These are phyloP conservation scores for Colletotrichum brevisporum DNA, from an alignment of 2,329 filamentous ascomycete genomes.

Conservation along the genomic window DNA sequence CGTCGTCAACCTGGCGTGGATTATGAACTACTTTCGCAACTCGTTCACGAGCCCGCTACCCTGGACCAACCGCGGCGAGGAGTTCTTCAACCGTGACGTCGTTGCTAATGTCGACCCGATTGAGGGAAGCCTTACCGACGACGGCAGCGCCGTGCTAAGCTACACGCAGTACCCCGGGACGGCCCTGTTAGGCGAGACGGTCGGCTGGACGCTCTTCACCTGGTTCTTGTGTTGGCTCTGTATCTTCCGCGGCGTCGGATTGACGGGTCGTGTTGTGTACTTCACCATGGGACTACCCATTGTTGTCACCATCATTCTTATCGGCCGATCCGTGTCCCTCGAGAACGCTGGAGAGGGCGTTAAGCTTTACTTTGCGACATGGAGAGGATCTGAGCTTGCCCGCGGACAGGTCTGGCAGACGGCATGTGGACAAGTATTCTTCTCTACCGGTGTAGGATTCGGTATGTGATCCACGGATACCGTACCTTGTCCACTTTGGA, in stretches of 20 bases:
- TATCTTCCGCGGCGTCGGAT: constrained; percentile 70
- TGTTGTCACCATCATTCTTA: constrained; percentile 68
- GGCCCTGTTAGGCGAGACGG: constrained; percentile 67
- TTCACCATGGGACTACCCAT: constrained; percentile 74
- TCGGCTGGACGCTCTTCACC: constrained; percentile 69
- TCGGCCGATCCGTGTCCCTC: constrained; percentile 67
- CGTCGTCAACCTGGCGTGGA: constrained; percentile 70
- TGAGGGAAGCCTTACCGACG: constrained; percentile 53
- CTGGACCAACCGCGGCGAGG: constrained; percentile 64
- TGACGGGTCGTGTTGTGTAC: constrained; percentile 72
- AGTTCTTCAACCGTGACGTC: constrained; percentile 67
- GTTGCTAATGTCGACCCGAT: constrained; percentile 62
- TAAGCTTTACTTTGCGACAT: constrained; percentile 60
- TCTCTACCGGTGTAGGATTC: constrained; percentile 33
- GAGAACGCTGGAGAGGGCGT: constrained; percentile 67
- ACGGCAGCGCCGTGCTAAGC: constrained; percentile 44
- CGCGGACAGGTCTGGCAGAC: constrained; percentile 70
- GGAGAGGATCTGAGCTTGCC: constrained; percentile 64
- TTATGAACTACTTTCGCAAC: constrained; percentile 71
- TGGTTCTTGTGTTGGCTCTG: constrained; percentile 73
- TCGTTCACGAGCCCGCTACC: constrained; percentile 69
- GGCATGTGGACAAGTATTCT: constrained; percentile 64
- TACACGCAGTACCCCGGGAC: constrained; percentile 64
- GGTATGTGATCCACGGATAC: constrained; percentile 54
- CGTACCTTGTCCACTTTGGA: constrained; percentile 70